Percentiles rank a stretch among this genome's conserved stretches.
Evolutionary conservation across 306 rosid genomes (phyloP).

Genomic region (Comarum palustre): DNA sequence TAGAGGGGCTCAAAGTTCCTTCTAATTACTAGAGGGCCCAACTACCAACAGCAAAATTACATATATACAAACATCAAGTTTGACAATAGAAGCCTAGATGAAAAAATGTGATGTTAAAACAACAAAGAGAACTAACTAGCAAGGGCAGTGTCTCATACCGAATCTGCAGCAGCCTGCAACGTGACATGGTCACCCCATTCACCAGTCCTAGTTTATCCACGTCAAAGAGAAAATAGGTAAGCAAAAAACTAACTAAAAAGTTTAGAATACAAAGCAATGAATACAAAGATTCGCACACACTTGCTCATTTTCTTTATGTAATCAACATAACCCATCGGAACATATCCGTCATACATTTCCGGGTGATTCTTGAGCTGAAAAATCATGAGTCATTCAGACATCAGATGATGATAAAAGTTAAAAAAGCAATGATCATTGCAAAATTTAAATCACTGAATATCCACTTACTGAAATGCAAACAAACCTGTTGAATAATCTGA

Average conservation of each 20-base stretch:
- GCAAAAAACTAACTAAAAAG: conserved; percentile 8
- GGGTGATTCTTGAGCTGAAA: conserved; percentile 59
- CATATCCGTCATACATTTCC: conserved; percentile 68
- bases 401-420: neutral
- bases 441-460: conserved; percentile 13
- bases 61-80: neutral
- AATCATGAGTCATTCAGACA: conserved; percentile 14
- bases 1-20: neutral
- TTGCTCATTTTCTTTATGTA: conserved; percentile 84
- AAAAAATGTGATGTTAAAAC: neutral
- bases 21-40: neutral
- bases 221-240: conserved; percentile 18
- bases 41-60: neutral
- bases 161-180: conserved; percentile 97
- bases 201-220: conserved; percentile 71
- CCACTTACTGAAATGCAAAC: conserved; percentile 18
- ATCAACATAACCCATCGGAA: conserved; percentile 74
- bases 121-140: conserved; percentile 18
- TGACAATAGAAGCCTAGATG: neutral
- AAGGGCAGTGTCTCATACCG: conserved; percentile 46
- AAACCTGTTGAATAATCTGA: conserved; percentile 79
- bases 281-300: conserved; percentile 38
- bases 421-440: neutral
- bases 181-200: conserved; percentile 99
- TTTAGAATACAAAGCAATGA: conserved; percentile 10